Evolutionary conservation across 805 yeast genomes (phyloP), one percentile per base, ranked within the genome.

Genomic region (Zygosaccharomyces kombuchaensis): DNA sequence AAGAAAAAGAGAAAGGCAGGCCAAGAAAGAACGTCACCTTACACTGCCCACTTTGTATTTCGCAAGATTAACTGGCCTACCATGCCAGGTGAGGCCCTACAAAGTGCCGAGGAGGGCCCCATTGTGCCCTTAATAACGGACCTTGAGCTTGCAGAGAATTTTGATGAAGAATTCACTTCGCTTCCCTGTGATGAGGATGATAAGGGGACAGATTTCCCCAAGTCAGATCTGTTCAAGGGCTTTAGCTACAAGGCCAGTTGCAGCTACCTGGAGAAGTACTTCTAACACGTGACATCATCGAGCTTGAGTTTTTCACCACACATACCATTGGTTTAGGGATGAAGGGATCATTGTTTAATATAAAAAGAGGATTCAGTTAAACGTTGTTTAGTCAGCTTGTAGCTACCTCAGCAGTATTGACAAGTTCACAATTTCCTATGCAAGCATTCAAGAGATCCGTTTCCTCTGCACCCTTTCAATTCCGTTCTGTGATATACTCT

Each of bases 81-180:
- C 40, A 63, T 88, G 36, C 77, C 74, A 40, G 59, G 62, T 13
- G 80, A 82, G 19, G 70, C 73, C 38, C 69, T 68, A 34, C 67
- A 66, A 21, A 59, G 66, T 23, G 64, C 66, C 1, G 65, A 76
- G 6, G 67, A 69, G 43, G 95, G 96, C 2, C 96, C 96, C 0
- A 82, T 88, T 29, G 68, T 80, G n/a, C 96, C 96, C 0, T 66
- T 87, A 5, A 78, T 89, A 35, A 84, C 95, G 0, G 81, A 87
- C 58, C 91, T 95, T 19, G 81, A 73, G 37, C 60, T 84, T 44
- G 96, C 96, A 0, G 96, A 88, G 60, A 88, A 88, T 58, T 88
- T 88, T 60, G 87, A 87, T 51, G 66, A 74, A 8, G 90, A 85
- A 48, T 88, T 88, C 66, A 88, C 96, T 0, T 75, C 74, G 7